Evolutionary conservation across 176 grass and related monocot genomes (phyloP), one percentile per base, ranked within the genome.

Genomic region (Carex cristatella): DNA sequence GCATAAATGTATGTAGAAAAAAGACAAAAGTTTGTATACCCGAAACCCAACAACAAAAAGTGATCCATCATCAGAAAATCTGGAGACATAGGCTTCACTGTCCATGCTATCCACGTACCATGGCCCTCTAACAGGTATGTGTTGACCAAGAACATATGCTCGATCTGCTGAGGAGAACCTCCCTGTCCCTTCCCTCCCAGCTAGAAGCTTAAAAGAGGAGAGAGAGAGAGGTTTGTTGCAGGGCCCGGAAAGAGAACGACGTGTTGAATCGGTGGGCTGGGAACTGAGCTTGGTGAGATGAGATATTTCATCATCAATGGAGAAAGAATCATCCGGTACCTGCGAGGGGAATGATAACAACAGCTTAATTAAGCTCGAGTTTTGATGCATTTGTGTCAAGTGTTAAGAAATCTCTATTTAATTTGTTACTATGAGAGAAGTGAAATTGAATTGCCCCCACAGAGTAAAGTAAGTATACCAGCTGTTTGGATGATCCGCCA

Each of bases 11-110:
- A 35, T 76, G 23, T 10, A 82, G 14, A 32, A 51, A 48, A 65
- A 3, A 67, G 1, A 56, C 0, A 44, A 55, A 37, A 56, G 81
- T 78, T 30, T 14, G 86, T 85, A 35, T 88, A 98, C 95, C 91
- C 84, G 79, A 70, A 90, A 94, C 13, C 92, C 95, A 32, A 83
- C 89, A 48, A 98, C 83, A 28, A 98, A 90, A 64, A 93, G 27
- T 0, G 95, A 98, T 18, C 95, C 95, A 68, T 98, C 95, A 18
- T 32, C 51, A 9, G 95, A 98, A 82, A 94, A 98, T 56, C 91
- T 92, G 14, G 95, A 94, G 16, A 94, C 88, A 62, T 98, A 98
- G 18, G 91, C 95, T 86, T 94, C 92, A 65, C 95, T 98, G 4
- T 90, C 75, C 79, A 91, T 81, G 48, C 86, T 65, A 33, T 98